These are phyloP conservation scores for Taxawa tesnikishii DNA, from an alignment of 2,329 filamentous ascomycete species.

Conservation along the genomic window DNA sequence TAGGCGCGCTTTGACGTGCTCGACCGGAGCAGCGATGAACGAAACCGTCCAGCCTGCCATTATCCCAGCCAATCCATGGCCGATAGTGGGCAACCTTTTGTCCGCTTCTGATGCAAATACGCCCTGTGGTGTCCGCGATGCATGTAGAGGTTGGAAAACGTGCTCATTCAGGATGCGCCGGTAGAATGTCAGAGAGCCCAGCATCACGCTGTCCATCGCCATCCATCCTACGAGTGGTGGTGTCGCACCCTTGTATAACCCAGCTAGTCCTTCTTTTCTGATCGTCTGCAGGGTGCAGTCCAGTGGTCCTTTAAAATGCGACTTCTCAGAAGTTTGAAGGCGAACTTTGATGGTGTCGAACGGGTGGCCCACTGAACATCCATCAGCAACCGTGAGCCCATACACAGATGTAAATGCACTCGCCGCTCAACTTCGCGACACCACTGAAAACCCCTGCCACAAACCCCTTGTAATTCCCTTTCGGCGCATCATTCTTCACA, in stretches of 20 bases:
- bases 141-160: slow-evolving; percentile 49
- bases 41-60: slow-evolving; percentile 81
- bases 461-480: slow-evolving; percentile 77
- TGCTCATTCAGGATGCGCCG: slow-evolving; percentile 70
- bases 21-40: slow-evolving; percentile 85
- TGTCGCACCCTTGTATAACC: slow-evolving; percentile 80
- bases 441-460: slow-evolving; percentile 94
- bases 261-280: slow-evolving; percentile 69
- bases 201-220: slow-evolving; percentile 92
- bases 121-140: slow-evolving; percentile 17
- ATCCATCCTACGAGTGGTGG: slow-evolving; percentile 95
- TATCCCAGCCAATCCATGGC: slow-evolving; percentile 79
- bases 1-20: slow-evolving; percentile 87
- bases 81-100: slow-evolving; percentile 55
- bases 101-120: slow-evolving; percentile 8
- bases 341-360: slow-evolving; percentile 98
- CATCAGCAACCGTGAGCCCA: not conserved
- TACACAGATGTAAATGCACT: slow-evolving; percentile 15
- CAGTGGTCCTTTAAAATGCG: slow-evolving; percentile 73
- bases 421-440: slow-evolving; percentile 77
- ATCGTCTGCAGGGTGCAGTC: slow-evolving; percentile 79
- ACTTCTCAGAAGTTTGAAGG: slow-evolving; percentile 67
- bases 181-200: slow-evolving; percentile 84
- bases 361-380: slow-evolving; percentile 43
- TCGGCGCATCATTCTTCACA: slow-evolving; percentile 12